These are phyloP conservation scores for Syzygium syzygioides DNA, from an alignment of 441 rosid genomes.

Conservation along the genomic window DNA sequence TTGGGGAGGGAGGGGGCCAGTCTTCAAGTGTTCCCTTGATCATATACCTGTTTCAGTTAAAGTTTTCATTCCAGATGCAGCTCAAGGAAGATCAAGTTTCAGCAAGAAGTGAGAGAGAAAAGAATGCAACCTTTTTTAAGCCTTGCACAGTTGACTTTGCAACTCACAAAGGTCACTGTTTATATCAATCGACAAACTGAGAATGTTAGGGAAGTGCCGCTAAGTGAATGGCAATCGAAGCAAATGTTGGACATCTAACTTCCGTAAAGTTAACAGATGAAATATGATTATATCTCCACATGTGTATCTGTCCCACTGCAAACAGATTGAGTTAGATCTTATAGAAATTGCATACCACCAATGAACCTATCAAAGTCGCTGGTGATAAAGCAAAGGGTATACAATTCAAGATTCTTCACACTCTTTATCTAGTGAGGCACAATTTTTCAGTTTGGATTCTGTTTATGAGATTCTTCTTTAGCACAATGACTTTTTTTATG, in stretches of 20 bases:
- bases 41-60: background rate
- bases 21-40: conserved; percentile 1
- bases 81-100: conserved; percentile 6
- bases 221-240: background rate
- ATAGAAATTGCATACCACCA: background rate
- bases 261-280: background rate
- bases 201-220: background rate
- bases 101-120: background rate
- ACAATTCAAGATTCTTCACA: background rate
- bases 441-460: background rate
- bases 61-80: conserved; percentile 4
- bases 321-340: background rate
- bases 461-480: background rate
- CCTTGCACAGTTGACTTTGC: background rate
- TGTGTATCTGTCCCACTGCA: background rate
- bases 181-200: background rate
- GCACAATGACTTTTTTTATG: background rate
- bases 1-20: conserved; percentile 15
- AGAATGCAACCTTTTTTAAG: background rate
- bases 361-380: background rate
- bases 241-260: background rate
- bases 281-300: background rate
- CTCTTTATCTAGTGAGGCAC: background rate
- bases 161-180: background rate
- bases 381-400: background rate